Conservation (phyloP, 306 rosid species). For the Lupinus albus region DNA sequence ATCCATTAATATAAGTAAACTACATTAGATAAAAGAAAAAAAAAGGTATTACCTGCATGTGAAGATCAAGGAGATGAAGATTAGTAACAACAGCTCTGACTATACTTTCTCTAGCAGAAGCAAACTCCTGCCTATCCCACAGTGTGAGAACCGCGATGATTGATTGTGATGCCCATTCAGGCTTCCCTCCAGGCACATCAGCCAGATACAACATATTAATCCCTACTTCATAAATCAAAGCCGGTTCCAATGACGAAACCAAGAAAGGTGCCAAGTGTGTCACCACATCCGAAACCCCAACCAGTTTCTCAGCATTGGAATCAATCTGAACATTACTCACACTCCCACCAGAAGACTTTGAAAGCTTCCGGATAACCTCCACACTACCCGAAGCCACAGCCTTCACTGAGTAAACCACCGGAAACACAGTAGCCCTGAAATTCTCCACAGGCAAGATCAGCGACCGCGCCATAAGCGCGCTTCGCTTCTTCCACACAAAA, state of each 20-base stretch:
- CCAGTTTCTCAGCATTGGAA: constrained; percentile 74
- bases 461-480: constrained; percentile 86
- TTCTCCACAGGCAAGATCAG: constrained; percentile 87
- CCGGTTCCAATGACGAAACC: constrained; percentile 91
- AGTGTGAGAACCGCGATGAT: constrained; percentile 88
- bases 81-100: constrained; percentile 97
- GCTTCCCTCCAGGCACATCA: constrained; percentile 98
- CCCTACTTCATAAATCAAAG: constrained; percentile 91
- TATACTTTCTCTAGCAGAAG: constrained; percentile 93
- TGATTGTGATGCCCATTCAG: constrained; percentile 98
- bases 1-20: constrained; percentile 11
- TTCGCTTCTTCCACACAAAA: constrained; percentile 93
- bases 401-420: constrained; percentile 85
- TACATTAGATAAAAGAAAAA: constrained; percentile 14
- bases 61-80: constrained; percentile 94
- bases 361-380: constrained; percentile 77
- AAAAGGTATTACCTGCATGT: constrained; percentile 76
- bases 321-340: constrained; percentile 49
- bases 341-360: constrained; percentile 59
- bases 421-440: constrained; percentile 83
- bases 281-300: constrained; percentile 92
- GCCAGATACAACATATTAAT: constrained; percentile 94
- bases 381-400: constrained; percentile 87
- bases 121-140: constrained; percentile 95
- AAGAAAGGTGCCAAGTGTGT: constrained; percentile 91